Evolutionary conservation across 2,329 filamentous ascomycete genomes (phyloP), one percentile per base, ranked within the genome.

Genomic region (Paecilomyces formosus): DNA sequence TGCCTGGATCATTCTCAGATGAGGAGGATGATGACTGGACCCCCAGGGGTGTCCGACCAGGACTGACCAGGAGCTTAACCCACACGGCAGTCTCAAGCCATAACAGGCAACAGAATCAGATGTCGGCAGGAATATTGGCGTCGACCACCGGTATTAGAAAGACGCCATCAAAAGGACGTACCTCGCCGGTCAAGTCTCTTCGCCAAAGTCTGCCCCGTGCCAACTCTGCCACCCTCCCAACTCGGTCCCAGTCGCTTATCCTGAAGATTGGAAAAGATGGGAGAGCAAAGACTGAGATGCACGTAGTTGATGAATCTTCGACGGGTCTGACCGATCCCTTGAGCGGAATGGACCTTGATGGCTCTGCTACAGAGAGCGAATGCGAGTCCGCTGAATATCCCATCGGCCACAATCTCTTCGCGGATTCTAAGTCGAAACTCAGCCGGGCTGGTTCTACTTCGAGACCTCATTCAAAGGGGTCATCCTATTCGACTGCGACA

Each of bases 261-360:
- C 68, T 81, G 22, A 75, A 72, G n/a, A 79, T 81, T 60, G 78
- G 78, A 58, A 73, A 75, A 54, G 77, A 79, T 63, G 78, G 78
- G 13, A 69, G 78, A 57, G 78, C 78, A 28, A 79, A 76, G 65
- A 75, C 78, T 3, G 75, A 78, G 59, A 75, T 77, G 67, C 72
- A 74, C 57, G 60, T 74, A 6, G 64, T 75, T 15, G 62, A 67
- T 15, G 68, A 72, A 55, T 65, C 64, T 12, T 64, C 70, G 3
- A 72, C 69, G 1, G 70, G 67, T 1, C 61, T 72, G 61, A 73
- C 70, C 1, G 70, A 76, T 63, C 69, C 66, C 30, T 58, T 73
- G 58, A 70, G 63, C 4, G 68, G 66, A 18, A 74, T 77, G 66
- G 75, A 76, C 45, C 62, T 76, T 30, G 76, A 77, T 59, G 76